phyloP scores from a whole-genome alignment of 2,329 filamentous ascomycete genomes.

The Chalara sp. region DNA sequence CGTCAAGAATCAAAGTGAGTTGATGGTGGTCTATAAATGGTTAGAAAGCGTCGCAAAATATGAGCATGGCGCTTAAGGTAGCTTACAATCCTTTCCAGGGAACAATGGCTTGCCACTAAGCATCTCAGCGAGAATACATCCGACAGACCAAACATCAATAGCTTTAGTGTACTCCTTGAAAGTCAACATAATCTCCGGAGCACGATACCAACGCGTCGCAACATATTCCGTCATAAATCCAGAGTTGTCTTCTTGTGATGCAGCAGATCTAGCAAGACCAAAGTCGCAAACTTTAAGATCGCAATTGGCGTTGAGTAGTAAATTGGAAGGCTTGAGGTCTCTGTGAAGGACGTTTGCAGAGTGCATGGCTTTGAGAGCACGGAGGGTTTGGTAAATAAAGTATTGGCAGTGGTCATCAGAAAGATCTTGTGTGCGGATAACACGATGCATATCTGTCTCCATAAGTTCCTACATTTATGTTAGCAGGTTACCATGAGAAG shows the following conservation, averaged over 20 bases:
- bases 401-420: constrained; percentile 99
- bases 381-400: constrained; percentile 99
- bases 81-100: constrained; percentile 94
- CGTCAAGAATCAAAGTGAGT: constrained; percentile 91
- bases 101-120: constrained; percentile 96
- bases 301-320: constrained; percentile 96
- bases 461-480: constrained; percentile 69
- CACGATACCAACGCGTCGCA: constrained; percentile 96
- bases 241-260: constrained; percentile 98
- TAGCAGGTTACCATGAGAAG: constrained; percentile 1
- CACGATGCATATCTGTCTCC: constrained; percentile 99
- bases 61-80: constrained; percentile 1
- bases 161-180: constrained; percentile 99
- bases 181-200: constrained; percentile 98
- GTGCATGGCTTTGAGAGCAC: constrained; percentile 98
- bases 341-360: constrained; percentile 96
- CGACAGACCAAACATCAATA: constrained; percentile 98
- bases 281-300: constrained; percentile 99
- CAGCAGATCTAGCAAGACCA: constrained; percentile 88
- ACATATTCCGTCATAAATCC: constrained; percentile 99
- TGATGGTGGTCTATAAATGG: constrained; percentile 78
- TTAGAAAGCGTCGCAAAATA: constrained; percentile 7
- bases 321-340: constrained; percentile 94
- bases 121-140: constrained; percentile 98
- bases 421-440: constrained; percentile 96